Evolutionary conservation across 176 grass and related monocot genomes (phyloP), one percentile per base, ranked within the genome.

Genomic region (Hordeum vulgare): DNA sequence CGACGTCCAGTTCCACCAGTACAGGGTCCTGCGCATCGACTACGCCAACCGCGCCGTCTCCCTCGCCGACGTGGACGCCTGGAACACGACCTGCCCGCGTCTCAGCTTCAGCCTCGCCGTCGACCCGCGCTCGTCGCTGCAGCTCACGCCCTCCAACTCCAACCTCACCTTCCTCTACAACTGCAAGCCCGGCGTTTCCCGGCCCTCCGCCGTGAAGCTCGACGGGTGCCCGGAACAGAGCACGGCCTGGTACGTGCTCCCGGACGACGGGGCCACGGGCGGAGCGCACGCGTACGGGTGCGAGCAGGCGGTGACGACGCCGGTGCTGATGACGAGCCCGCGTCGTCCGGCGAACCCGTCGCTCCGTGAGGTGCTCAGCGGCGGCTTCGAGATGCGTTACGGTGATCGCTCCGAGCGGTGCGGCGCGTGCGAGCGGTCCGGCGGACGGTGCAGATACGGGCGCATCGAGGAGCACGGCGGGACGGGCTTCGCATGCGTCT

Each of bases 101-200:
- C 70, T 89, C 17, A 73, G 29, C 20, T n/a, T 25, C 78, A 89
- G 56, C 56, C 78, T 89, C 63, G 71, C 56, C 71, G 70, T 71
- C 42, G 82, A 85, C 53, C 0, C 29, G 0, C 44, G 11, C 45
- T 79, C 24, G 1, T 34, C 64, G 88, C 57, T 90, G 83, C 42
- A 44, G 64, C 78, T 67, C 78, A 23, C 78, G 0, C 1, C 24
- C 34, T 81, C 41, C 4, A 70, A 74, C 14, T 66, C 83, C 65
- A 86, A 72, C 56, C 25, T 90, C 83, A 82, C 88, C 83, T 6
- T 89, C 34, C 64, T 86, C 56, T 86, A 89, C 56, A 65, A 36
- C 65, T 89, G 88, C 83, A 78, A 25, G 33, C 71, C n/a, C 62
- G 53, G 14, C 77, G 0, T 14, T 0, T 11, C 82, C 23, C 1